Base-by-base conservation (phyloP, 2,329 filamentous ascomycete genomes). In the Claviceps fusiformis region DNA sequence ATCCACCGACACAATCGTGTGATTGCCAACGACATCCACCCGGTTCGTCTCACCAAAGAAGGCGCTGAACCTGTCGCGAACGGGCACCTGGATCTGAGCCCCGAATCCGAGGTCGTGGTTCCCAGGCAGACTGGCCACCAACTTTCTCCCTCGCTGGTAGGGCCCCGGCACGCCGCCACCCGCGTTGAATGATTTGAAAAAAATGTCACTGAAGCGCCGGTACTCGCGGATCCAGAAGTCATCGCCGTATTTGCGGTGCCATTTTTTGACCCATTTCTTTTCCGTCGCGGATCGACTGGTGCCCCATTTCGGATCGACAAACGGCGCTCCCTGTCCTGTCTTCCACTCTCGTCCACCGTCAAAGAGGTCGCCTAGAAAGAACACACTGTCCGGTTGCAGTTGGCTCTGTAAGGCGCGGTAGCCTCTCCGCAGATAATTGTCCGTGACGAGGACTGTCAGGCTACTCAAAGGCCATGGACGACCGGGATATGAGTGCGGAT, bases 41-140 rank as follows among this genome's bases (percentile, higher is more conserved):
- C 89, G 79, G 68, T 96, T 97, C n/a, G 85, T 81, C 55, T 93
- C 85, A 5, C 93, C 93, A 70, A 98, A 97, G 66, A 85, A 95
- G 3, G 85, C 82, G 63, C 86, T 81, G 68, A 97, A 98, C 17
- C 93, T 78, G 62, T 93, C 78, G 53, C 91, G 81, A 39, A 95
- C 89, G 0, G 86, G 77, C 9, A 85, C 67, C 66, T 95, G 89
- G 50, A 98, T 84, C 48, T 91, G 87, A 27, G 83, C 83, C 3
- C 89, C 92, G 65, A 97, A 95, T 0, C 93, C 93, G 45, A 97
- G 70, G 67, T 98, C 93, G 67, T 98, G 93, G 64, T 98, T 98
- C 2, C 93, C 93, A 0, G 93, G 93, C 56, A 98, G 67, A 64
- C 86, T 92, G 19, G 87, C 82, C 54, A 97, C 85, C 54, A 97